Conservation (phyloP, 148 eudicot genomes). For the Arctostaphylos glauca region DNA sequence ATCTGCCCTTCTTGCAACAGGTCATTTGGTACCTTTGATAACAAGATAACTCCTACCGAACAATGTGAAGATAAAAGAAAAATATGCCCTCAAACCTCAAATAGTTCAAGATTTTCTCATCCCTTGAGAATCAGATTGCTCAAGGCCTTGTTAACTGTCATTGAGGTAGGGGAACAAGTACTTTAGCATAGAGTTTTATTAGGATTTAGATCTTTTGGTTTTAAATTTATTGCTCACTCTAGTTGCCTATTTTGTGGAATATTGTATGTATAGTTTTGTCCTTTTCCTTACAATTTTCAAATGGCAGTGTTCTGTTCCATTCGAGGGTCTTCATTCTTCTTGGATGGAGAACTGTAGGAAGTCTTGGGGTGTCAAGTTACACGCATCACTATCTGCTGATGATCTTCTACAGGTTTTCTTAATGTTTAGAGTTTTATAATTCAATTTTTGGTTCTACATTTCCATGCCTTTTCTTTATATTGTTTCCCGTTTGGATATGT, state of each 20-base stretch:
- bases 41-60: slow-evolving; percentile 16
- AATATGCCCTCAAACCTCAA: slow-evolving; percentile 2
- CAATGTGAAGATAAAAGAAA: slow-evolving; percentile 19
- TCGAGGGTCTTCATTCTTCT: slow-evolving; percentile 43
- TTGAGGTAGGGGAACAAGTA: slow-evolving; percentile 39
- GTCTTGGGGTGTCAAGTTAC: slow-evolving; percentile 40
- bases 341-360: slow-evolving; percentile 44
- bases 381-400: slow-evolving; percentile 31
- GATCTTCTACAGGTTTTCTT: slow-evolving; percentile 48
- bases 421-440: background rate
- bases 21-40: slow-evolving; percentile 15
- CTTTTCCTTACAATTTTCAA: background rate
- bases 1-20: slow-evolving; percentile 41
- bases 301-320: slow-evolving; percentile 43
- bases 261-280: background rate
- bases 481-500: background rate
- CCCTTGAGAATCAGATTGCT: slow-evolving; percentile 47
- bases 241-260: background rate
- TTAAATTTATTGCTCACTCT: background rate
- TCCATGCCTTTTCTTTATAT: background rate
- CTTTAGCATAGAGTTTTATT: background rate
- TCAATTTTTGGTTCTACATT: background rate
- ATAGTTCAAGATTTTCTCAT: slow-evolving; percentile 26
- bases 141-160: slow-evolving; percentile 33
- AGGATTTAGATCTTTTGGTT: background rate